Conservation (phyloP, 305 asterid species). For the Fraxinus velutina region DNA sequence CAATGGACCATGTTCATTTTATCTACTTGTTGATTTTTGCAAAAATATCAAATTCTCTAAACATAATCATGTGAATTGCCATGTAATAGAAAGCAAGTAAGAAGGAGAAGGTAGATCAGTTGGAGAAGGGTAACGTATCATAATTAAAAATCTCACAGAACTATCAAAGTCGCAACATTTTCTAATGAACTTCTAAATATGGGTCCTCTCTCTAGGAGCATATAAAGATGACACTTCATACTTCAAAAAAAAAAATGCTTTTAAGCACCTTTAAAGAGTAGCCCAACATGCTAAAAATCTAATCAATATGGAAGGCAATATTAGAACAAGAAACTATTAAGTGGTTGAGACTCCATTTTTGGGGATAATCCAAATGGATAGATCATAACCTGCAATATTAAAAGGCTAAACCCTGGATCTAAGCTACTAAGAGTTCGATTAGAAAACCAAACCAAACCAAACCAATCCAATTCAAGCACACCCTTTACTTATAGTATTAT, state of each 20-base stretch:
- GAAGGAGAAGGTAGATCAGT: not conserved
- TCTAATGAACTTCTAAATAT: not conserved
- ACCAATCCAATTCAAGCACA: not conserved
- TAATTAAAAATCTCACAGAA: not conserved
- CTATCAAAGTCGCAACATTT: not conserved
- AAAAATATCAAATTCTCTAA: conserved; percentile 1
- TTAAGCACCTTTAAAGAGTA: not conserved
- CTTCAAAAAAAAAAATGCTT: not conserved
- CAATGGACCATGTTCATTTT: not conserved
- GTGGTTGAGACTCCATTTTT: not conserved
- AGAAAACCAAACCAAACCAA: not conserved
- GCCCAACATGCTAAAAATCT: not conserved
- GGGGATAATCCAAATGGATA: not conserved
- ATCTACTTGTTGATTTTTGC: not conserved
- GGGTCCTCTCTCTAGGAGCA: not conserved
- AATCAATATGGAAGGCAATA: not conserved
- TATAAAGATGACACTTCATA: not conserved
- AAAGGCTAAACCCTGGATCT: not conserved
- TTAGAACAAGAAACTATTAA: not conserved
- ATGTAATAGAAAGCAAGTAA: not conserved
- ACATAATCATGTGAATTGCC: not conserved
- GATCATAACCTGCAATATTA: not conserved
- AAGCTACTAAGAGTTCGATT: not conserved
- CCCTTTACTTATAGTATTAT: not conserved
- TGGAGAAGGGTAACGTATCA: not conserved